Conservation (phyloP, 179 eudicot genomes). For the Silene coronaria region DNA sequence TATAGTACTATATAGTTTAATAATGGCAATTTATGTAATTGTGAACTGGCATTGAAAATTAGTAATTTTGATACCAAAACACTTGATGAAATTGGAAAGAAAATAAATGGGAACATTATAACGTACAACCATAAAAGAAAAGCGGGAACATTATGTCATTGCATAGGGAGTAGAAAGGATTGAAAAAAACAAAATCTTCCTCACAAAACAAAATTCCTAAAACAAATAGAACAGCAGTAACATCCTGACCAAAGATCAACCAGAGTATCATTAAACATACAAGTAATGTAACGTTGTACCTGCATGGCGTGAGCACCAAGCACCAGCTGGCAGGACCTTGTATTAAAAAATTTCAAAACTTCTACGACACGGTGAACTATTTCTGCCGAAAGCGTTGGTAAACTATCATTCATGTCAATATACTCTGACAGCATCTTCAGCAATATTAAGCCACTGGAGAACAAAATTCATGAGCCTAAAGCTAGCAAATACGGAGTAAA, state of each 20-base stretch:
- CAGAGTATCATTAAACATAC: background rate
- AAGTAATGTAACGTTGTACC: slow-evolving; percentile 35
- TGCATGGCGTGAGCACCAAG: slow-evolving; percentile 99
- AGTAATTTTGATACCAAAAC: background rate
- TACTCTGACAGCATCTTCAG: slow-evolving; percentile 98
- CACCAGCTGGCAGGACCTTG: slow-evolving; percentile 94
- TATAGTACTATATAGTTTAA: background rate
- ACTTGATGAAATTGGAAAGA: background rate
- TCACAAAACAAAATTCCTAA: background rate
- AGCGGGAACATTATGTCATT: background rate
- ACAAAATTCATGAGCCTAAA: slow-evolving; percentile 12
- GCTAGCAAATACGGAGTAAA: background rate
- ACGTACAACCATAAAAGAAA: background rate
- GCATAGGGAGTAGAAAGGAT: background rate
- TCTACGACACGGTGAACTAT: slow-evolving; percentile 94
- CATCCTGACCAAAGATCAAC: background rate
- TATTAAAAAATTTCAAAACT: slow-evolving; percentile 85
- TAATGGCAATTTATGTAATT: background rate
- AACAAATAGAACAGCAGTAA: background rate
- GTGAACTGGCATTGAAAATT: background rate
- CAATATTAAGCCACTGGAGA: slow-evolving; percentile 84
- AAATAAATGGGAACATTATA: background rate
- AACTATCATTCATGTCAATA: slow-evolving; percentile 75
- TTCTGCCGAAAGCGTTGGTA: slow-evolving; percentile 81
- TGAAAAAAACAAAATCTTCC: background rate